Percentiles rank a stretch among this genome's conserved stretches.
Conservation (phyloP, 345 rosid species). For the Citrus hindsii region DNA sequence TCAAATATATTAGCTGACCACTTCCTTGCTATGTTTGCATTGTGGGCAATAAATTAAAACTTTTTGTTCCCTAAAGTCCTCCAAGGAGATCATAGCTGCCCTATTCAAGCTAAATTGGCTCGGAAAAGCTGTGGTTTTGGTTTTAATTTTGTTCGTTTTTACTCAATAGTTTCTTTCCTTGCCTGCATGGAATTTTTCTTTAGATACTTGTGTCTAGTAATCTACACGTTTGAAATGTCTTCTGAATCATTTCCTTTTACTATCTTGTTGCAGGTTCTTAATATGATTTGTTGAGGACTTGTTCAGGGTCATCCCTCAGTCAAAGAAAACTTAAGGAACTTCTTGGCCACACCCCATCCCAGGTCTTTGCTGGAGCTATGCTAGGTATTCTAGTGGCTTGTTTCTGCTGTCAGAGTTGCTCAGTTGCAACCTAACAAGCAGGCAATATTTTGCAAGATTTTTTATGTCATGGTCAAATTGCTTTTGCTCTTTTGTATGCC, state of each 20-base stretch:
- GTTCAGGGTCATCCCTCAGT: conserved; percentile 90
- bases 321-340: conserved; percentile 92
- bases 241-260: conserved; percentile 4
- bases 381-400: conserved; percentile 77
- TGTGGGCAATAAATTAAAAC: neutral
- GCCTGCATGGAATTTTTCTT: neutral
- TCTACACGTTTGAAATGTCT: neutral
- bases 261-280: conserved; percentile 54
- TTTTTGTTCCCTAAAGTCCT: neutral
- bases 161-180: neutral
- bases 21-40: neutral
- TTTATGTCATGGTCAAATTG: neutral
- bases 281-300: conserved; percentile 83
- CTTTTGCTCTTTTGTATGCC: conserved; percentile 11
- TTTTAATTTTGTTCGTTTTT: neutral
- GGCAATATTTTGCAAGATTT: conserved; percentile 18
- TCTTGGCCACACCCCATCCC: conserved; percentile 89
- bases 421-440: conserved; percentile 44
- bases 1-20: neutral
- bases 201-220: neutral
- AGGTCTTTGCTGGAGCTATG: conserved; percentile 84
- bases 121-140: neutral
- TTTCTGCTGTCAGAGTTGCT: conserved; percentile 61
- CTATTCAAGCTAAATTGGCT: conserved; percentile 1
- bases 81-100: neutral